Evolutionary conservation across 1,139 yeast genomes (phyloP).

Genomic region (Saccharomycopsis hybrid): DNA sequence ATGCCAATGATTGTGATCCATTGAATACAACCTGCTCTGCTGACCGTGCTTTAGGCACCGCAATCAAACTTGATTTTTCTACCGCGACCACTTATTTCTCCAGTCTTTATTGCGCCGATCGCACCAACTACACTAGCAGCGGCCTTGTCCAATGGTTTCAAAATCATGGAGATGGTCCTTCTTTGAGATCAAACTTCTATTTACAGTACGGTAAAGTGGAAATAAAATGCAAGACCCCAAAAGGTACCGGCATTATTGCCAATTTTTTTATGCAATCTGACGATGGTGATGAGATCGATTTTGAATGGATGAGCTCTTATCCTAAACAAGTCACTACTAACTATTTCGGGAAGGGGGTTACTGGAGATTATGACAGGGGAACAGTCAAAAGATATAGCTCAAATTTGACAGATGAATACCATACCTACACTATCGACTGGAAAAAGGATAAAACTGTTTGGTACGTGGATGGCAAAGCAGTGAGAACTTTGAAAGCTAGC

Average conservation of each 20-base stretch:
- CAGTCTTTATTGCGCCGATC: constrained; percentile 19
- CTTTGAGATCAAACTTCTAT: constrained; percentile 55
- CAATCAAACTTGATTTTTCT: constrained; percentile 45
- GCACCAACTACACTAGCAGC: constrained; percentile 21
- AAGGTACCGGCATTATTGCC: constrained; percentile 57
- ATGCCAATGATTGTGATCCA: constrained; percentile 19
- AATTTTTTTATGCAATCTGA: constrained; percentile 62
- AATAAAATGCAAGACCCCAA: constrained; percentile 49
- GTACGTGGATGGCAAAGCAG: constrained; percentile 44
- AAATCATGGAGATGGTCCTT: constrained; percentile 54
- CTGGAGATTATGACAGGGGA: constrained; percentile 57
- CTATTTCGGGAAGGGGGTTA: constrained; percentile 60
- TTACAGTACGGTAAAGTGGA: constrained; percentile 69
- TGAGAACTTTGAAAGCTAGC: constrained; percentile 34
- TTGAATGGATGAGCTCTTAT: constrained; percentile 50
- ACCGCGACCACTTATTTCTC: constrained; percentile 42
- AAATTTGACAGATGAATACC: constrained; percentile 39
- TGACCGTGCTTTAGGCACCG: constrained; percentile 48
- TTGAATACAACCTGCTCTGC: constrained; percentile 32
- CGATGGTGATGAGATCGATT: constrained; percentile 63
- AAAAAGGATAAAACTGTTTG: constrained; percentile 43
- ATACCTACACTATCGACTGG: constrained; percentile 67
- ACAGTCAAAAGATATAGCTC: constrained; percentile 32
- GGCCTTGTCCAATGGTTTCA: constrained; percentile 48
- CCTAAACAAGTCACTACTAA: constrained; percentile 54